Conservation (phyloP, 257 asterid genomes). For the Penstemon eatonii region DNA sequence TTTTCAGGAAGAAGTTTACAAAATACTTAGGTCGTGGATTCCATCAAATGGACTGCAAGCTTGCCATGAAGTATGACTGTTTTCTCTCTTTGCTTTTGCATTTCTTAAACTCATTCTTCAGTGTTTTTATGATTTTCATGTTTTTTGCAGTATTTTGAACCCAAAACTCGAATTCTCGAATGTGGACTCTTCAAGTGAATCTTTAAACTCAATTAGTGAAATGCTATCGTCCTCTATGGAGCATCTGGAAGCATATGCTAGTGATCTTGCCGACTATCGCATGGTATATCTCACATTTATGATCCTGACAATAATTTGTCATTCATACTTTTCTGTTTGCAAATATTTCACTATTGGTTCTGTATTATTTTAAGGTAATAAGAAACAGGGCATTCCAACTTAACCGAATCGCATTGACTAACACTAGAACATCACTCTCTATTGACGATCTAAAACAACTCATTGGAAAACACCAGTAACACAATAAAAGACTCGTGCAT, state of each 20-base stretch:
- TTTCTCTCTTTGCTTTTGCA: slow-evolving; percentile 9
- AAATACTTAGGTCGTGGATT: slow-evolving; percentile 52
- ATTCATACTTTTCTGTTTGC: neutral
- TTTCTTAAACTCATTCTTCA: slow-evolving; percentile 18
- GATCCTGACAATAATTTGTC: slow-evolving; percentile 1
- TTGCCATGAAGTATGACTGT: slow-evolving; percentile 78
- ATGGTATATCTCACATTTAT: slow-evolving; percentile 46
- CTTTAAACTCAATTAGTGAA: slow-evolving; percentile 46
- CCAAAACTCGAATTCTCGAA: slow-evolving; percentile 74
- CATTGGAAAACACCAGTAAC: no score
- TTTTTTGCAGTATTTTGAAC: slow-evolving; percentile 76
- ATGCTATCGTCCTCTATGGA: slow-evolving; percentile 53
- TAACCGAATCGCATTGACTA: no score
- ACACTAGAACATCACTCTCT: no score
- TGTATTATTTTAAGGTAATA: no score
- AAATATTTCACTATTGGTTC: neutral
- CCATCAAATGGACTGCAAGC: slow-evolving; percentile 86
- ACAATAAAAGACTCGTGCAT: no score
- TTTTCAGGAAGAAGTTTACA: slow-evolving; percentile 59
- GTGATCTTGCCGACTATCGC: slow-evolving; percentile 59
- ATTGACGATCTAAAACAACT: no score
- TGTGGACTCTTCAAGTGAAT: slow-evolving; percentile 48
- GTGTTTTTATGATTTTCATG: slow-evolving; percentile 28
- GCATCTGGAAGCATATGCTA: slow-evolving; percentile 77
- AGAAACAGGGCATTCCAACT: no score